Base-by-base conservation (phyloP, 1,139 yeast species). In the Pichia sp. region DNA sequence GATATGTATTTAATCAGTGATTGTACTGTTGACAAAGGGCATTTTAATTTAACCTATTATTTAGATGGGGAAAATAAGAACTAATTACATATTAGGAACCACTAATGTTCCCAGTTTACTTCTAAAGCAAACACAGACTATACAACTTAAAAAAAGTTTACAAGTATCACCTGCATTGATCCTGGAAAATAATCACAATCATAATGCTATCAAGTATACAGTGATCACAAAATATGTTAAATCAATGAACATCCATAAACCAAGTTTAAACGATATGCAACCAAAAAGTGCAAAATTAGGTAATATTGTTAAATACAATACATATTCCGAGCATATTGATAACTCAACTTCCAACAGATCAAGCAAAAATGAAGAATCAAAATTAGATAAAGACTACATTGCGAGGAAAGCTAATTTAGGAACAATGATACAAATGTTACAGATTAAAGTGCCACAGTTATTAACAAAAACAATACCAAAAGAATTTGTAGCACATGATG, bases 331-430 rank as follows among this genome's bases (percentile, higher is more conserved):
- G 6, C 22, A 3, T 18, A 18, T 9, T 5, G 12, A 32, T 32
- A 32, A 30, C 7, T 30, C 34, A n/a, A 30, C 9, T 32, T 23
- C 20, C n/a, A 24, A 5, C n/a, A 24, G 9, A 7, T 24, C 18
- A 23, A 37, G 4, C 13, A 37, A 24, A n/a, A 15, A n/a, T 23
- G 30, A 38, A 30, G 32, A 43, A 4, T 34, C 22, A 1, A 15
- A 41, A 24, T 26, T 42, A 15, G 42, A 49, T 13, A 40, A 25
- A 23, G 34, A 50, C 16, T 35, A 46, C 25, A 38, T 53, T 9
- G 48, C 50, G n/a, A 61, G 68, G 37, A 70, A 68, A 56, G 81
- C 85, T 20, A 85, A 85, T 60, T 64, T 85, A 34, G 94, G 92
- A 1, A 55, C 72, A 9, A 73, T 77, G 60, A 69, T 82, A 13